These are phyloP conservation scores for Candida sanyiensis DNA, from an alignment of 805 yeast genomes.

Conservation along the genomic window DNA sequence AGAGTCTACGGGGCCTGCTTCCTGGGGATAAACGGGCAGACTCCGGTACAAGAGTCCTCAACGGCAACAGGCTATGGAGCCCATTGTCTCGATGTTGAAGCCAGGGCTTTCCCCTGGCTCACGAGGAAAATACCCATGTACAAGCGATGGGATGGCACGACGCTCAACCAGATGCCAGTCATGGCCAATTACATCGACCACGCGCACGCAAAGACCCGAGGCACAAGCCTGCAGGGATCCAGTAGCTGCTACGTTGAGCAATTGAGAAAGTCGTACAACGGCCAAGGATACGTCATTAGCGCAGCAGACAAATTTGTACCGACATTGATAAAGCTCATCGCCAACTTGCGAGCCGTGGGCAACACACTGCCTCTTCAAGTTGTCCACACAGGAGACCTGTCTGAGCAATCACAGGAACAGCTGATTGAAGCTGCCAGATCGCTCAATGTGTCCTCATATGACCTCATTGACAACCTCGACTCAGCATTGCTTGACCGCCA, in stretches of 20 bases:
- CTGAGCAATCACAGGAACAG: conserved; percentile 25
- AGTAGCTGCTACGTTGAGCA: conserved; percentile 26
- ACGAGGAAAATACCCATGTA: conserved; percentile 30
- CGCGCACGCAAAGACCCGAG: conserved; percentile 10
- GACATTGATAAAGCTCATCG: conserved; percentile 31
- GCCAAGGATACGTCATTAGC: conserved; percentile 31
- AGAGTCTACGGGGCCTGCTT: conserved; percentile 28
- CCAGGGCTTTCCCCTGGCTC: conserved; percentile 37
- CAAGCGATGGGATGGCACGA: conserved; percentile 34
- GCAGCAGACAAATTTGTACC: conserved; percentile 27
- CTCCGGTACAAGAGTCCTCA: background rate
- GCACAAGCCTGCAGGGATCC: too few species aligned
- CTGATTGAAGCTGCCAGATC: conserved; percentile 31
- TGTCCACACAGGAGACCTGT: conserved; percentile 32
- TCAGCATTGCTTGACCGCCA: conserved; percentile 2
- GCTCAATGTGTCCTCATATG: conserved; percentile 3
- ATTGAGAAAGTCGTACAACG: conserved; percentile 27
- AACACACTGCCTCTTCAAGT: conserved; percentile 38
- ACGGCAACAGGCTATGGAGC: conserved; percentile 1
- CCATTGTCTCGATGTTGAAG: conserved; percentile 31
- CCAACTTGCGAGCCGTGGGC: conserved; percentile 32
- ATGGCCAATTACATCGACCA: conserved; percentile 11
- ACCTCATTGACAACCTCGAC: conserved; percentile 14
- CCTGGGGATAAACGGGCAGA: conserved; percentile 17
- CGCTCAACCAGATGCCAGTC: conserved; percentile 12